A percentile compares a stretch with the other conserved stretches of the same genome.
Evolutionary conservation across 495 filamentous ascomycete genomes (phyloP).

Genomic region (Penicilliopsis zonata): DNA sequence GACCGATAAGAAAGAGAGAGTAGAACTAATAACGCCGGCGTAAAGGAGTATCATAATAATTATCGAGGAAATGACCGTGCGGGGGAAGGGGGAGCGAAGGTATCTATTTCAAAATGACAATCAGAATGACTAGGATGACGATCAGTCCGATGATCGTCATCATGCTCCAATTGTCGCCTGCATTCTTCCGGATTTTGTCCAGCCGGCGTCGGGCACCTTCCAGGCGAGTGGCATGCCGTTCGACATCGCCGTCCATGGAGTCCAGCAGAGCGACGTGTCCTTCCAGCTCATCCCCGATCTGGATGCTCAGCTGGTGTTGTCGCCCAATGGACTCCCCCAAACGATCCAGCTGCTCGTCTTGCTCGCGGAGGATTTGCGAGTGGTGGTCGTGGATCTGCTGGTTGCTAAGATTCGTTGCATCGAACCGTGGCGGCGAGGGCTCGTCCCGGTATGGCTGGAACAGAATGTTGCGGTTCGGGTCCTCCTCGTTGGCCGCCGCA

Average conservation of each 20-base stretch:
- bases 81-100: too few relatives aligned
- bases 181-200: conserved; percentile 54
- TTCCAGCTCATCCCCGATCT: conserved; percentile 94
- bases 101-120: conserved; percentile 62
- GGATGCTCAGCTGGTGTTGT: conserved; percentile 85
- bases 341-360: conserved; percentile 85
- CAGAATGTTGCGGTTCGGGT: conserved; percentile 44
- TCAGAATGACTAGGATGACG: conserved; percentile 63
- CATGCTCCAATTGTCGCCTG: conserved; percentile 70
- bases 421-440: conserved; percentile 46
- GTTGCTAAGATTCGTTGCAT: conserved; percentile 61
- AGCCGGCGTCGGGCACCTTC: conserved; percentile 61
- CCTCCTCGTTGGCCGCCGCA: conserved; percentile 33
- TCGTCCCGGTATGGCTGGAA: conserved; percentile 54
- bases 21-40: too few relatives aligned
- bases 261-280: conserved; percentile 79
- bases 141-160: conserved; percentile 67
- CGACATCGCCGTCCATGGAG: conserved; percentile 71
- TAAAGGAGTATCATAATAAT: too few relatives aligned
- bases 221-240: conserved; percentile 66
- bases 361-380: conserved; percentile 61
- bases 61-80: conserved; percentile 3
- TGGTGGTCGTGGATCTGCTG: conserved; percentile 84
- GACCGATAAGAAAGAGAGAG: too few relatives aligned
- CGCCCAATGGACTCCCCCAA: conserved; percentile 79